Evolutionary conservation across 2,329 filamentous ascomycete species (phyloP), one percentile per base, ranked within the genome.

Genomic region (Xylaria digitata): DNA sequence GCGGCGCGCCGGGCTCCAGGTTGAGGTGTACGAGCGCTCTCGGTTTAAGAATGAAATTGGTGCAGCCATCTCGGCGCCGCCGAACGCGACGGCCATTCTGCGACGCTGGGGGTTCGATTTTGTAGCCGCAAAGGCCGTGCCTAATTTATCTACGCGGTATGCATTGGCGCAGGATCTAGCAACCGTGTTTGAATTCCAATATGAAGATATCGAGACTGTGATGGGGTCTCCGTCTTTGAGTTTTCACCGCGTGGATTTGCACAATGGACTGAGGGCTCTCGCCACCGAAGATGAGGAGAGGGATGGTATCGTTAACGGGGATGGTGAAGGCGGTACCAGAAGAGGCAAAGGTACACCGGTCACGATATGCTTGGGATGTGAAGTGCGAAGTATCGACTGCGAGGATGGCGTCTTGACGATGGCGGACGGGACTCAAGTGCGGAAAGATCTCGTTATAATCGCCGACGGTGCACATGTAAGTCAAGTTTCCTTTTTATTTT

Each of bases 341-440:
- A 46, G 4, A 45, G 6, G 68, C 77, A 63, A 30, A 52, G 67
- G 13, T 3, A 49, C 6, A 0, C 65, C 61, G 5, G 68, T 69
- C 0, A 34, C 2, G 15, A 65, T 73, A 11, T 50, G 43, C 32
- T 43, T 68, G 3, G 67, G 66, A 1, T 65, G 66, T 26, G 63
- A 61, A 46, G 63, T 70, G 6, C 21, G 9, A 17, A 46, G 45
- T 7, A 52, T 71, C 3, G 70, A 71, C 19, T 71, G 69, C 70
- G 92, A 96, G 79, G 92, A 92, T 0, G 94, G 94, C 0, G 92
- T 91, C 68, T 89, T 87, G 17, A 73, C 70, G 0, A 70, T 82
- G 6, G 64, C 63, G 6, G 68, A 71, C n/a, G 80, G 79, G 2
- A 59, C 72, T 4, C 65, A 71, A 13, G 65, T 79, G 11, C 54